Percentiles rank a stretch among this genome's conserved stretches.
Evolutionary conservation across 2,329 filamentous ascomycete genomes (phyloP).

Genomic region (Madurella fahalii): DNA sequence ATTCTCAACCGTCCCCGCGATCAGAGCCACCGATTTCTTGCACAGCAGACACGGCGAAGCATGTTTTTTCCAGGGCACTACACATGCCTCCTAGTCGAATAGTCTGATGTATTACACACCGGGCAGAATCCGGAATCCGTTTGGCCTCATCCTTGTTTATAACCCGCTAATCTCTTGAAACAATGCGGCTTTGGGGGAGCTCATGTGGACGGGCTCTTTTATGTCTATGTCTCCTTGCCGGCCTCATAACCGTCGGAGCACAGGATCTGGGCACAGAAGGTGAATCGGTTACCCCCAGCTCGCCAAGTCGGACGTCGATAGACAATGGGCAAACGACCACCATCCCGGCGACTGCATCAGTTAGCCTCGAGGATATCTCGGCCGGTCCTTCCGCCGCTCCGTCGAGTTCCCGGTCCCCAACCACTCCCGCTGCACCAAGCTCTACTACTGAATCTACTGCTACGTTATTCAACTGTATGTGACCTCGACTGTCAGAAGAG

Average conservation of each 20-base stretch:
- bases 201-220: constrained; percentile 13
- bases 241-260: constrained; percentile 5
- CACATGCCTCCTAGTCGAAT: neutral
- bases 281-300: constrained; percentile 5
- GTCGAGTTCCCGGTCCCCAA: neutral
- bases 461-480: constrained; percentile 29
- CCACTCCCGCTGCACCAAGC: neutral
- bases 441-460: constrained; percentile 17
- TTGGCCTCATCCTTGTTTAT: neutral
- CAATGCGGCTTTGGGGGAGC: constrained; percentile 5
- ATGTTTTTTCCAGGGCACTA: neutral
- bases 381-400: neutral
- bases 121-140: neutral
- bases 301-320: constrained; percentile 6
- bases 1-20: neutral
- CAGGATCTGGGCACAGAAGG: constrained; percentile 11
- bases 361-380: neutral
- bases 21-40: neutral
- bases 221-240: constrained; percentile 18
- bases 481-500: neutral
- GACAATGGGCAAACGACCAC: neutral
- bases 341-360: neutral
- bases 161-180: neutral
- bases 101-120: neutral
- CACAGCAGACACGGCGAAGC: neutral